Conservation (phyloP, 2,329 filamentous ascomycete genomes). For the Trichoderma atroviride region DNA sequence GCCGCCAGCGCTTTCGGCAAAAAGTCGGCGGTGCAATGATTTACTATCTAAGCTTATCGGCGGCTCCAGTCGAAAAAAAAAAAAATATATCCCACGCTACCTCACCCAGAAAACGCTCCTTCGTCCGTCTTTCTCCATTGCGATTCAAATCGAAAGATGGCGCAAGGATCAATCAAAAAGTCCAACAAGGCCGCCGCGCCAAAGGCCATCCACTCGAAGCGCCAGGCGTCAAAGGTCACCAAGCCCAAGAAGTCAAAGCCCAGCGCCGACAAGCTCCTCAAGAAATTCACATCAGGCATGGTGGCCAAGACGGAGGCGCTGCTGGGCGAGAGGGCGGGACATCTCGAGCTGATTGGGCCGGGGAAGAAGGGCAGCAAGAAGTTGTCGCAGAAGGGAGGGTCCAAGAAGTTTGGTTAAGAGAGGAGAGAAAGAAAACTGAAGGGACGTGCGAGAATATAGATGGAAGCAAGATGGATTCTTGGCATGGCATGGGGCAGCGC, state of each 20-base stretch:
- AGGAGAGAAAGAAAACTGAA: background rate
- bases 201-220: constrained; percentile 47
- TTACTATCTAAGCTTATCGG: constrained; percentile 10
- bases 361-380: constrained; percentile 52
- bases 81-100: background rate
- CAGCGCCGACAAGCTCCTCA: constrained; percentile 56
- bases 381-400: constrained; percentile 50
- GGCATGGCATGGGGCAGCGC: background rate
- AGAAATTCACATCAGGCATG: constrained; percentile 59
- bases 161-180: constrained; percentile 58
- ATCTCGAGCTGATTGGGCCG: constrained; percentile 62
- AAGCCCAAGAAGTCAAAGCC: constrained; percentile 53
- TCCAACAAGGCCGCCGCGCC: constrained; percentile 45
- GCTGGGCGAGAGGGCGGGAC: constrained; percentile 61
- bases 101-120: background rate
- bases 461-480: background rate
- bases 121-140: background rate
- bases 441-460: background rate
- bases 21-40: background rate
- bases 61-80: background rate
- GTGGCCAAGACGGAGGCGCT: constrained; percentile 58
- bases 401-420: constrained; percentile 58
- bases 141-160: constrained; percentile 47
- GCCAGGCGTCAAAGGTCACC: constrained; percentile 49
- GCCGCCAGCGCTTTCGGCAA: background rate